Evolutionary conservation across 75 land plant genomes (phyloP).

Genomic region (Pseudotsuga menziesii): DNA sequence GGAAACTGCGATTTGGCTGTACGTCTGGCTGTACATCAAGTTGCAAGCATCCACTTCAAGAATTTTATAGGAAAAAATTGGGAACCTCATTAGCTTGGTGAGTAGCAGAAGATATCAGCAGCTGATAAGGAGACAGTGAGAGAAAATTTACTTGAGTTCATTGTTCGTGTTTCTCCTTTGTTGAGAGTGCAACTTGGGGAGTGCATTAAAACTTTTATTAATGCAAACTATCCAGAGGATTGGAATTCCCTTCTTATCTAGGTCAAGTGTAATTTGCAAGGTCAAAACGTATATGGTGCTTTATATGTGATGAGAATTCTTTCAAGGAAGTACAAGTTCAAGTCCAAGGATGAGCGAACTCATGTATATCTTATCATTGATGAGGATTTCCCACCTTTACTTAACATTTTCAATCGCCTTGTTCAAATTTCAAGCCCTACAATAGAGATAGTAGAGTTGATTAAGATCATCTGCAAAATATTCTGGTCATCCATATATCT

Average conservation of each 20-base stretch:
- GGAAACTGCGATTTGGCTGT: constrained; percentile 74
- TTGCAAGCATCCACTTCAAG: constrained; percentile 96
- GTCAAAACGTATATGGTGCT: too few species aligned
- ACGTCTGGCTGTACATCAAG: too few species aligned
- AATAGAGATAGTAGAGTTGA: constrained; percentile 82
- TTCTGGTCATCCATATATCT: constrained; percentile 99
- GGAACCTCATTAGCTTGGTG: constrained; percentile 73
- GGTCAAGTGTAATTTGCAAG: too few species aligned
- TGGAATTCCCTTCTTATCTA: too few species aligned
- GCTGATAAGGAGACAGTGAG: constrained; percentile 68
- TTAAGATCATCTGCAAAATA: constrained; percentile 96
- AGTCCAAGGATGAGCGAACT: constrained; percentile 86
- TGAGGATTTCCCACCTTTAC: constrained; percentile 78
- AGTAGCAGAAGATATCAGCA: constrained; percentile 57
- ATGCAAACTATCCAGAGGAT: too few species aligned
- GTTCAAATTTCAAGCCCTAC: constrained; percentile 75
- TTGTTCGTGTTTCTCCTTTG: constrained; percentile 74
- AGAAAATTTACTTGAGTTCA: constrained; percentile 70
- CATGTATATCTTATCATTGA: constrained; percentile 82
- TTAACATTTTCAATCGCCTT: constrained; percentile 75
- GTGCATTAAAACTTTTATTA: too few species aligned
- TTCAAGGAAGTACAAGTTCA: too few species aligned
- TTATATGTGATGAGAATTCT: too few species aligned
- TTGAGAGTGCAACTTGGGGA: too few species aligned
- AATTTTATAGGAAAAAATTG: constrained; percentile 88